These are phyloP conservation scores for Cadophora sp. DNA, from an alignment of 2,329 filamentous ascomycete genomes.

Conservation along the genomic window DNA sequence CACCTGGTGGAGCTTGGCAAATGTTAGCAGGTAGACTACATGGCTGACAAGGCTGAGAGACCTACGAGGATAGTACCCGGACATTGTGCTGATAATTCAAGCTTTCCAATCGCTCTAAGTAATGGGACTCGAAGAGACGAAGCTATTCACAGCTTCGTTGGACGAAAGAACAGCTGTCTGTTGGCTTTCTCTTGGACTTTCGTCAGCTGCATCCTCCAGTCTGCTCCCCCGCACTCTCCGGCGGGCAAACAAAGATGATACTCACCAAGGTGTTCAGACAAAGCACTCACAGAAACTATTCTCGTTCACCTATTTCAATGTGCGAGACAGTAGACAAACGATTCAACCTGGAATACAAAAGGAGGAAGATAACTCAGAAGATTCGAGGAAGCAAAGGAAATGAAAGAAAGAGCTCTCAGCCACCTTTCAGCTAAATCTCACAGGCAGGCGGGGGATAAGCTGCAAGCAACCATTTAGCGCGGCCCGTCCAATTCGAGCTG, in stretches of 20 bases:
- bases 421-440: conserved; percentile 15
- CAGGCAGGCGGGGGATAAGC: conserved; percentile 14
- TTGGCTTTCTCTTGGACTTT: conserved; percentile 13
- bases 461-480: conserved; percentile 26
- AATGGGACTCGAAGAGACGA: background rate
- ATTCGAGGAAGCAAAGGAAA: background rate
- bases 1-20: conserved; percentile 41
- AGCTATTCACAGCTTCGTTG: conserved; percentile 25
- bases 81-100: conserved; percentile 35
- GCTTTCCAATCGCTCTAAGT: background rate
- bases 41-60: conserved; percentile 24
- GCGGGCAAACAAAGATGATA: background rate
- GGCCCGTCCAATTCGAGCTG: conserved; percentile 15
- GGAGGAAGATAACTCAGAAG: background rate
- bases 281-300: background rate
- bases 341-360: background rate
- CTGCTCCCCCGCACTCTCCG: conserved; percentile 16
- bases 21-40: conserved; percentile 30
- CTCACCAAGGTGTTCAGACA: background rate
- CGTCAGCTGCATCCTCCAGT: conserved; percentile 21
- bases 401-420: conserved; percentile 19
- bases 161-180: conserved; percentile 10
- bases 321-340: background rate
- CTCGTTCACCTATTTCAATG: background rate
- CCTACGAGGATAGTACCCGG: conserved; percentile 46